Conservation (phyloP, 2,329 filamentous ascomycete species). For the Penicillium sp. region DNA sequence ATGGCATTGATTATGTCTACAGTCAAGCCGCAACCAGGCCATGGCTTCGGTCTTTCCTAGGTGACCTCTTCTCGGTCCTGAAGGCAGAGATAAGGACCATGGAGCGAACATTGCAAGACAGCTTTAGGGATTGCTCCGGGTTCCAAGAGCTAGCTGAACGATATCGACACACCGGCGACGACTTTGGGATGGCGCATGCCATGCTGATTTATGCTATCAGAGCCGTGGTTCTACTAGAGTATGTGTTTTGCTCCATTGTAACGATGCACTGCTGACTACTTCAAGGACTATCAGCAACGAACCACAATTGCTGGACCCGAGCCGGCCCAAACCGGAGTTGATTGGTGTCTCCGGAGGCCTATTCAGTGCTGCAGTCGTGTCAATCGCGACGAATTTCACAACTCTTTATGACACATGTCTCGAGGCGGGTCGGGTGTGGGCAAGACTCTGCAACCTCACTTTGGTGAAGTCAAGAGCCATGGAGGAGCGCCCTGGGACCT, state of each 20-base stretch:
- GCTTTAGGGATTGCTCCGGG: neutral
- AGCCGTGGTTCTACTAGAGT: neutral
- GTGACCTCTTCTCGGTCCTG: neutral
- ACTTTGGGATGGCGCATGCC: neutral
- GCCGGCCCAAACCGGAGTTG: neutral
- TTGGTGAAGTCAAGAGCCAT: neutral
- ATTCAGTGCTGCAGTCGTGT: neutral
- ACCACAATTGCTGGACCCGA: neutral
- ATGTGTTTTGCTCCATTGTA: neutral
- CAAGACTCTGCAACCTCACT: neutral
- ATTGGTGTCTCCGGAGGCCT: neutral
- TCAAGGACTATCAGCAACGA: neutral
- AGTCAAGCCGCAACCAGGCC: neutral
- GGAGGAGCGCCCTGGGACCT: neutral
- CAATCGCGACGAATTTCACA: neutral
- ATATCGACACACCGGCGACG: neutral
- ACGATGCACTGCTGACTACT: neutral
- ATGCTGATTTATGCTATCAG: neutral
- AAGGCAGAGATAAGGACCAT: neutral
- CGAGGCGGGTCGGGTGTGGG: slow-evolving; percentile 4
- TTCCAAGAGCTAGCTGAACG: neutral
- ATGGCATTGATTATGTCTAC: slow-evolving; percentile 2
- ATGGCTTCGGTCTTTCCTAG: neutral
- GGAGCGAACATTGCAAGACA: neutral
- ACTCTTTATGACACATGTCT: slow-evolving; percentile 1